phyloP scores from a whole-genome alignment of 106 monocot genomes.

The Allium fistulosum region DNA sequence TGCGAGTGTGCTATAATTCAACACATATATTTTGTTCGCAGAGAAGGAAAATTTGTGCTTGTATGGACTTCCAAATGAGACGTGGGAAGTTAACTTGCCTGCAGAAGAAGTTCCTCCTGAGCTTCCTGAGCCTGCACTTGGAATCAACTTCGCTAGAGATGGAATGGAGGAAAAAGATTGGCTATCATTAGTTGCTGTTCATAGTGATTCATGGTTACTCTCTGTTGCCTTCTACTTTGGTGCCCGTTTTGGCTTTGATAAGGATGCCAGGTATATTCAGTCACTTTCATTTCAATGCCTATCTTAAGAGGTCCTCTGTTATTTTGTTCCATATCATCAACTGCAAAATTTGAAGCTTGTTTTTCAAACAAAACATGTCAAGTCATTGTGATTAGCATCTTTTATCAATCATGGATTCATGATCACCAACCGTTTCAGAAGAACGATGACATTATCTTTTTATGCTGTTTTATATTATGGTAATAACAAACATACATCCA shows the following conservation, averaged over 20 bases:
- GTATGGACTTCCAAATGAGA: constrained; percentile 79
- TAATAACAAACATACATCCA: too few species aligned
- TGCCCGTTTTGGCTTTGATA: constrained; percentile 88
- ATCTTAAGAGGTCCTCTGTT: too few species aligned
- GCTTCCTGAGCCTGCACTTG: constrained; percentile 87
- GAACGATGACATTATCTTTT: too few species aligned
- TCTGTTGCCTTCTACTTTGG: constrained; percentile 90
- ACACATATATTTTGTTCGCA: constrained; percentile 13
- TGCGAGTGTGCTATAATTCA: background rate
- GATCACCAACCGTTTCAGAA: too few species aligned
- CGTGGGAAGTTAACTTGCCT: constrained; percentile 81
- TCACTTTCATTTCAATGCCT: too few species aligned
- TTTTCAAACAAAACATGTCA: too few species aligned
- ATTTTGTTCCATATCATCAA: too few species aligned
- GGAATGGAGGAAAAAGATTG: constrained; percentile 90
- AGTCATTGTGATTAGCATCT: too few species aligned
- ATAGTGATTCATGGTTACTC: constrained; percentile 90
- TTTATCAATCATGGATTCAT: too few species aligned
- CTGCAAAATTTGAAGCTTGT: too few species aligned
- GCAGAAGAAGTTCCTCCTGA: constrained; percentile 95
- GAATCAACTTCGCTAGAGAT: constrained; percentile 93
- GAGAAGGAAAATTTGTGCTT: constrained; percentile 88
- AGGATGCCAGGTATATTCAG: constrained; percentile 55
- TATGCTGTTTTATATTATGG: too few species aligned
- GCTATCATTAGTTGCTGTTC: constrained; percentile 84